Conservation (phyloP, 2,329 filamentous ascomycete genomes). For the Aspergillus ochraceoroseus region DNA sequence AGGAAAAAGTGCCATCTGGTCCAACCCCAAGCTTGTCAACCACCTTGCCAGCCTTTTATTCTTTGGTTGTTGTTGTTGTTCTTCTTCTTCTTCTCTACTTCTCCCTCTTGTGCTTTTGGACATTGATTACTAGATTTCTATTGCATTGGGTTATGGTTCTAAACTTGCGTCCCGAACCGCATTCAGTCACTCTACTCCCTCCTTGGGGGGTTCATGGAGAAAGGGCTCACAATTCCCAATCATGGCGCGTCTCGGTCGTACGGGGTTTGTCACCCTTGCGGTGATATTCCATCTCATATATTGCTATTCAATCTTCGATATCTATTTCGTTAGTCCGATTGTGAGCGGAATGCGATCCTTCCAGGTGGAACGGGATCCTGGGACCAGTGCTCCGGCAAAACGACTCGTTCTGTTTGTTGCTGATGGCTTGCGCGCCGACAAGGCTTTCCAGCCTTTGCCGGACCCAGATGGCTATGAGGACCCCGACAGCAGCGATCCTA, state of each 20-base stretch:
- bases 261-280: conserved; percentile 81
- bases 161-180: too few relatives aligned
- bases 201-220: conserved; percentile 9
- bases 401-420: conserved; percentile 91
- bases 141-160: too few relatives aligned
- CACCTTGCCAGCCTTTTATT: neutral
- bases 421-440: conserved; percentile 95
- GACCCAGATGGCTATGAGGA: conserved; percentile 54
- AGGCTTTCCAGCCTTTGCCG: conserved; percentile 89
- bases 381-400: conserved; percentile 70
- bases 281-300: conserved; percentile 91
- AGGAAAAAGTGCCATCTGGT: conserved; percentile 5
- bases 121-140: too few relatives aligned
- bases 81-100: neutral
- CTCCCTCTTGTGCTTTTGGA: neutral
- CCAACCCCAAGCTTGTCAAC: neutral
- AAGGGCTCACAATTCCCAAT: too few relatives aligned
- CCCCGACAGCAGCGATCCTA: conserved; percentile 46
- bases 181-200: conserved; percentile 3
- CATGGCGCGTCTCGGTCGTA: conserved; percentile 59
- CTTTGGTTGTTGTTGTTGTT: conserved; percentile 21
- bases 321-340: conserved; percentile 97
- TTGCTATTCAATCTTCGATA: conserved; percentile 93
- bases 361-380: conserved; percentile 57
- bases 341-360: conserved; percentile 91